A percentile compares a stretch with the other conserved stretches of the same genome.
Conservation (phyloP, 371 early-diverging fungal species). For the Mucor circinelloides region DNA sequence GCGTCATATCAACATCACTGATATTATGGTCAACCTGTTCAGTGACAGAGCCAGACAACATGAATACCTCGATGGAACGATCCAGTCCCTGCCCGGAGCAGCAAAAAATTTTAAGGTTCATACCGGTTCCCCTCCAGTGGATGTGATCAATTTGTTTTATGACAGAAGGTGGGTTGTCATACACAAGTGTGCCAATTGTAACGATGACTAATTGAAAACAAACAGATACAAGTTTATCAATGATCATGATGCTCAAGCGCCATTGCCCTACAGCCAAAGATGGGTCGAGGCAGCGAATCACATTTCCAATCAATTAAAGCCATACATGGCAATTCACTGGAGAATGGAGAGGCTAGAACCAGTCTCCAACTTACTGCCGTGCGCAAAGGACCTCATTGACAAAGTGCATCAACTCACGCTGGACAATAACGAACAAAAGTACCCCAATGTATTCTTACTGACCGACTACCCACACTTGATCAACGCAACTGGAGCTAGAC, state of each 20-base stretch:
- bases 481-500: slow-evolving; percentile 25
- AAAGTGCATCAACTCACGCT: slow-evolving; percentile 20
- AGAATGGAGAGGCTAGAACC: slow-evolving; percentile 55
- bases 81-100: neutral
- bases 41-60: slow-evolving; percentile 32
- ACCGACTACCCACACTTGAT: slow-evolving; percentile 54
- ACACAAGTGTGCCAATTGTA: neutral
- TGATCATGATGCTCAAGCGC: slow-evolving; percentile 26
- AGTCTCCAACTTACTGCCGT: slow-evolving; percentile 39
- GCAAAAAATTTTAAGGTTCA: neutral
- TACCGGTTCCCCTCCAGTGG: slow-evolving; percentile 24
- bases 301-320: slow-evolving; percentile 36
- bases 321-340: slow-evolving; percentile 57
- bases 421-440: neutral
- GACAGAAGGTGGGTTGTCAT: slow-evolving; percentile 27
- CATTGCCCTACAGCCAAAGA: slow-evolving; percentile 35
- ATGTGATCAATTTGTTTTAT: slow-evolving; percentile 47
- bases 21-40: slow-evolving; percentile 29
- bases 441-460: slow-evolving; percentile 39
- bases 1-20: slow-evolving; percentile 33
- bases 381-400: slow-evolving; percentile 38
- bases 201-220: neutral
- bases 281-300: slow-evolving; percentile 38
- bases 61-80: slow-evolving; percentile 16
- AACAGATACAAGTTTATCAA: slow-evolving; percentile 42